Conservation (phyloP, 202 grass and related monocot genomes). For the Carex arenaria region DNA sequence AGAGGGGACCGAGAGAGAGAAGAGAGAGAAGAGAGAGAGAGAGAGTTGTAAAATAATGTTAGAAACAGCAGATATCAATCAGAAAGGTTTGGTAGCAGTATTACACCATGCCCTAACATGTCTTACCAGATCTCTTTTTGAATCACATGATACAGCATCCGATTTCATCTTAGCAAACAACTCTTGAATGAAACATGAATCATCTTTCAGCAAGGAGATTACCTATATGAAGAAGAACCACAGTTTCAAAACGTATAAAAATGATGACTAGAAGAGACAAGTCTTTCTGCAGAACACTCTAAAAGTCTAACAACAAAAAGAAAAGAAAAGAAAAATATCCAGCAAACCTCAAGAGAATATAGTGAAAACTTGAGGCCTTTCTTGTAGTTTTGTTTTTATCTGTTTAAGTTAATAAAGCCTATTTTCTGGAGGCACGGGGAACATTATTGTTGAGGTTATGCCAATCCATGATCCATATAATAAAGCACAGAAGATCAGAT, state of each 20-base stretch:
- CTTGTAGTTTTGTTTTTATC: not conserved
- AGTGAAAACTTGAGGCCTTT: not conserved
- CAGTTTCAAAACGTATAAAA: slow-evolving; percentile 1
- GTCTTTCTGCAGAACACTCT: not conserved
- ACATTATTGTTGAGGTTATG: not conserved
- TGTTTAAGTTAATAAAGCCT: not conserved
- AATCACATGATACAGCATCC: slow-evolving; percentile 48
- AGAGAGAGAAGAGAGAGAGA: not conserved
- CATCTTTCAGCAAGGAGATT: slow-evolving; percentile 94
- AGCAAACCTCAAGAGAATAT: not conserved
- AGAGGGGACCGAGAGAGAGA: not conserved
- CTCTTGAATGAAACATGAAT: slow-evolving; percentile 87
- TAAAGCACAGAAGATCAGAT: not conserved
- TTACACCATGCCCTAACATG: not conserved
- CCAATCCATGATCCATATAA: not conserved
- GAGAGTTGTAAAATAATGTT: not conserved
- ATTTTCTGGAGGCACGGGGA: not conserved
- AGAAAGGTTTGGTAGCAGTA: not conserved
- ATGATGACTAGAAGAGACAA: not conserved
- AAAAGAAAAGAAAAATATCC: not conserved
- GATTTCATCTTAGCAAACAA: slow-evolving; percentile 89
- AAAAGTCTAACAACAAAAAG: not conserved
- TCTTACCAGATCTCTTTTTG: slow-evolving; percentile 83
- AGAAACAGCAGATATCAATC: not conserved
- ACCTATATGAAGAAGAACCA: slow-evolving; percentile 43